Conservation (phyloP, 768 basidiomycete species). For the Leccinum rimulosum region DNA sequence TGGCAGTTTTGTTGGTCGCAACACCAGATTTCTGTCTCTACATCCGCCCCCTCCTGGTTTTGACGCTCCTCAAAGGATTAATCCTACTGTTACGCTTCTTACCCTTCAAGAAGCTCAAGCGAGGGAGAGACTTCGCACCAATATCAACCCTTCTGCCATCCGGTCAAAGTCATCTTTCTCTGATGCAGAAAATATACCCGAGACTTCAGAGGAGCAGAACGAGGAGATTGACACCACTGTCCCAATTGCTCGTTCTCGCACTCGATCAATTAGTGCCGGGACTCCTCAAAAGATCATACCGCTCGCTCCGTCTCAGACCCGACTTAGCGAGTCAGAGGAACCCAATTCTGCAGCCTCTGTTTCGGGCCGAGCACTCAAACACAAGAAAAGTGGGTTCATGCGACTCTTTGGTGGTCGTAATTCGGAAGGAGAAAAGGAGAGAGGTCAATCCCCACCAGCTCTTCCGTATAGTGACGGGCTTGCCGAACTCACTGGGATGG, state of each 20-base stretch:
- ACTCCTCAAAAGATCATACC: slow-evolving; percentile 42
- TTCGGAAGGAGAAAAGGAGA: slow-evolving; percentile 34
- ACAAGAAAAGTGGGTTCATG: slow-evolving; percentile 83
- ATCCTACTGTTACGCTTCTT: slow-evolving; percentile 64
- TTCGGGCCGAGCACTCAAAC: slow-evolving; percentile 53
- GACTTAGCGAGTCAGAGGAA: slow-evolving; percentile 46
- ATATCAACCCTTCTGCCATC: slow-evolving; percentile 33
- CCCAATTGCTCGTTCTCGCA: slow-evolving; percentile 36
- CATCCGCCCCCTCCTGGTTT: slow-evolving; percentile 33
- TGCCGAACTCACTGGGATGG: slow-evolving; percentile 29
- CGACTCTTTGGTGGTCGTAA: slow-evolving; percentile 61
- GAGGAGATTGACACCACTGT: slow-evolving; percentile 26
- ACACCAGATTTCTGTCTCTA: slow-evolving; percentile 30
- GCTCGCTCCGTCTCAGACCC: slow-evolving; percentile 37
- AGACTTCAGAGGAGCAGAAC: slow-evolving; percentile 15
- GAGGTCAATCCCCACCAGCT: slow-evolving; percentile 51
- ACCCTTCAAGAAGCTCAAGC: slow-evolving; percentile 79
- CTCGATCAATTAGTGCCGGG: slow-evolving; percentile 63
- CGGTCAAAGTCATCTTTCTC: slow-evolving; percentile 33
- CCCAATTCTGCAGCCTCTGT: slow-evolving; percentile 17
- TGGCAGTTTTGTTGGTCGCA: slow-evolving; percentile 29
- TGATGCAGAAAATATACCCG: slow-evolving; percentile 30
- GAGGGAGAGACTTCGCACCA: slow-evolving; percentile 54
- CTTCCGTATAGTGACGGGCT: slow-evolving; percentile 45
- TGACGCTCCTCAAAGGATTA: slow-evolving; percentile 49